These are phyloP conservation scores for Elsinoe fawcettii DNA, from an alignment of 2,329 filamentous ascomycete genomes.

Conservation along the genomic window DNA sequence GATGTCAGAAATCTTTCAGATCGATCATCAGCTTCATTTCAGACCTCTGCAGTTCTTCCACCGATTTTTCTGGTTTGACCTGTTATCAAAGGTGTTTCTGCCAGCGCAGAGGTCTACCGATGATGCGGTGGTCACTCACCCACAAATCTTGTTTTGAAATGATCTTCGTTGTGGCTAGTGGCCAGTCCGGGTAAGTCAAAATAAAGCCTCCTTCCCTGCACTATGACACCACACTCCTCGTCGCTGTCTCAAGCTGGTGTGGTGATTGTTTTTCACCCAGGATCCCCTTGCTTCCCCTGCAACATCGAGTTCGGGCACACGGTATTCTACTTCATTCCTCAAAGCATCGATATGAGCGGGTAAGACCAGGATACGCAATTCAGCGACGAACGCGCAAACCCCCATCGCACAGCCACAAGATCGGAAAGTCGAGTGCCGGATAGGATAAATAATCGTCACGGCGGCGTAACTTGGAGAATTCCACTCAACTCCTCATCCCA, in stretches of 20 bases:
- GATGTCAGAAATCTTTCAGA: not conserved
- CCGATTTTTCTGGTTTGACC: not conserved
- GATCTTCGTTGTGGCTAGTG: constrained; percentile 1
- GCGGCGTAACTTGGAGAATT: not conserved
- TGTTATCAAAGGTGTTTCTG: not conserved
- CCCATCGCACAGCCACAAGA: not conserved
- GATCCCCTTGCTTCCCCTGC: not conserved
- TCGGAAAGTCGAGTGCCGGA: not conserved
- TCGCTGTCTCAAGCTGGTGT: not conserved
- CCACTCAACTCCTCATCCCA: not conserved
- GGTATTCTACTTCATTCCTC: not conserved
- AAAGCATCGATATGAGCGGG: not conserved
- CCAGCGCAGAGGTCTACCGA: not conserved
- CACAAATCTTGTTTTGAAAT: not conserved
- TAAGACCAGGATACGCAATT: not conserved
- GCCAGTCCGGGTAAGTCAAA: not conserved
- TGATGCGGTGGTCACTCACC: not conserved
- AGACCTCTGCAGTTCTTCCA: not conserved
- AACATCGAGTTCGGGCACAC: not conserved
- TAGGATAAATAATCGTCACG: not conserved
- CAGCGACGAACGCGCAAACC: not conserved
- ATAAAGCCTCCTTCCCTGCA: not conserved
- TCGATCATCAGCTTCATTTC: not conserved
- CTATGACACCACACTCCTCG: not conserved
- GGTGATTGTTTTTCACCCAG: not conserved